Base-by-base conservation (phyloP, 1,284 basidiomycete species). In the Austroboletus rostrupii region DNA sequence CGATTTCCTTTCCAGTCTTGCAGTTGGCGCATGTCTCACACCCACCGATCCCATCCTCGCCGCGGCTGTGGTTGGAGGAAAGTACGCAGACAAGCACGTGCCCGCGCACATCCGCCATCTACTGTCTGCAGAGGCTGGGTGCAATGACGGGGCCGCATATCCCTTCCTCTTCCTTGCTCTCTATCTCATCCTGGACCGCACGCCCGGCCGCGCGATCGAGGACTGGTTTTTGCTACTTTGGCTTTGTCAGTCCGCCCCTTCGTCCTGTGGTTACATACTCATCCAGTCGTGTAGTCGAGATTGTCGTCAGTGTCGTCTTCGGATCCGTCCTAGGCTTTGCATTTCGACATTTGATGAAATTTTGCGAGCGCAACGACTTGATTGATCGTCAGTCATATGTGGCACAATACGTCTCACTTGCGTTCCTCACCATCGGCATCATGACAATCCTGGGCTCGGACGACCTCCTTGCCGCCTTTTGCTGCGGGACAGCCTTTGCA, bases 1-100 rank as follows among this genome's bases (percentile, higher is more conserved):
- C 62, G 83, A 81, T 60, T 96, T 96, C 72, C 78, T 96, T 37
- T 90, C 90, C 5, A 82, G 86, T 43, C 78, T 98, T 56, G 91
- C 90, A 45, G 83, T 98, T 48, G 93, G 91, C 16, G 94, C 96
- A 0, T 96, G 92, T 67, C 82, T 97, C 23, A 97, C 96, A 0
- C 97, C 96, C 0, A 98, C 97, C 11, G 97, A 99, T 70, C 96
- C 96, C 19, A 93, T 94, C 57, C 78, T 94, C 35, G 89, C 92
- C 1, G 90, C 90, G 21, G 89, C 87, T 5, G 83, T 99, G 49
- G 88, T 99, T 13, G 96, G 97, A 64, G 96, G 97, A 47, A 96
- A 93, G 70, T 99, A 96, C 73, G 96, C 96, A 3, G 91, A 99
- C 68, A 97, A 97, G 66, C 96, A 99, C 62, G 96, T 99, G 16